Conservation (phyloP, 2,329 filamentous ascomycete genomes). For the Akanthomyces dipterigenus region DNA sequence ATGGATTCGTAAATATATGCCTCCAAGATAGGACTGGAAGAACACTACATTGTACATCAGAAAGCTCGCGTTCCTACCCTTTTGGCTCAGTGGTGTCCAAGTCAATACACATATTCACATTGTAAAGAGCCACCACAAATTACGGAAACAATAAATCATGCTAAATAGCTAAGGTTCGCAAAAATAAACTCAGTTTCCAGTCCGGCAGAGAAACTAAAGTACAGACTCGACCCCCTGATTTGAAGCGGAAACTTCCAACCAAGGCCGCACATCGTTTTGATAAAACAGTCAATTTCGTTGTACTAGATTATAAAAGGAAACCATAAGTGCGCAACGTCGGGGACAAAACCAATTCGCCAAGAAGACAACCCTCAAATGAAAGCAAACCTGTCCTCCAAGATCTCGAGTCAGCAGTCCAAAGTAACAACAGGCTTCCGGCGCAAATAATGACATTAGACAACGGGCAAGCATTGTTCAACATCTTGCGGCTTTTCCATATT, state of each 20-base stretch:
- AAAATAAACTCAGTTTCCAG: slow-evolving; percentile 6
- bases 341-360: slow-evolving; percentile 13
- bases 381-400: slow-evolving; percentile 13
- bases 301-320: slow-evolving; percentile 14
- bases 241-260: neutral
- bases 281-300: slow-evolving; percentile 12
- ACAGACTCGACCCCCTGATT: slow-evolving; percentile 6
- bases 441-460: neutral
- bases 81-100: neutral
- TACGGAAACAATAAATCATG: slow-evolving; percentile 3
- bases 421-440: neutral
- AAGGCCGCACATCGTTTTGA: neutral
- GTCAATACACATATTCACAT: neutral
- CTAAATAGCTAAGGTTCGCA: slow-evolving; percentile 4
- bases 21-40: neutral
- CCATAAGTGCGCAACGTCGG: slow-evolving; percentile 12
- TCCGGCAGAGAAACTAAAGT: slow-evolving; percentile 5
- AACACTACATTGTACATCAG: neutral
- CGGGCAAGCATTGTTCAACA: neutral
- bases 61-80: neutral
- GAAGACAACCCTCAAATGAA: slow-evolving; percentile 12
- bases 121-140: neutral
- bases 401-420: slow-evolving; percentile 11
- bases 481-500: neutral
- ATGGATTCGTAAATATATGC: neutral